Evolutionary conservation across 2,329 filamentous ascomycete genomes (phyloP).

Genomic region (Xylariaceae sp.): DNA sequence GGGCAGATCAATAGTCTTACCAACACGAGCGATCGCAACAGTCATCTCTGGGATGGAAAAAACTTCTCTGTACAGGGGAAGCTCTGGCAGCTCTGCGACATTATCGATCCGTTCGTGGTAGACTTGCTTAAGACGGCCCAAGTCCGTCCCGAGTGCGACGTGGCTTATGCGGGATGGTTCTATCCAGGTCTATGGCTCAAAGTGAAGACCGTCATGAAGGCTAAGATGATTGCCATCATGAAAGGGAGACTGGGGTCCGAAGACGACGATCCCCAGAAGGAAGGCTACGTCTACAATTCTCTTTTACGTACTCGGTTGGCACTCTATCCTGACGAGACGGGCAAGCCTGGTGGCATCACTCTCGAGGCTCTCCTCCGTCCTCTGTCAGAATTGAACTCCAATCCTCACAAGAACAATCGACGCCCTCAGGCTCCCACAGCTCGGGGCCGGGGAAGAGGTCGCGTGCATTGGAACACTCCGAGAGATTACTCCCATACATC

Average conservation of each 20-base stretch:
- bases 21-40: constrained; percentile 42
- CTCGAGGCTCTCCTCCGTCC: constrained; percentile 30
- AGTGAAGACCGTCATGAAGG: constrained; percentile 81
- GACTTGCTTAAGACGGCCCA: constrained; percentile 63
- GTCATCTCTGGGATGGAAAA: constrained; percentile 81
- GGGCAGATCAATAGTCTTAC: constrained; percentile 39
- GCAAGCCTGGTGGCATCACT: constrained; percentile 24
- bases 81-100: constrained; percentile 92
- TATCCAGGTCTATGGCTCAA: constrained; percentile 79
- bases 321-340: constrained; percentile 26
- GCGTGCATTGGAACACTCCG: too few species aligned
- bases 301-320: constrained; percentile 34
- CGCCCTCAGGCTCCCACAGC: constrained; percentile 11
- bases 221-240: constrained; percentile 71
- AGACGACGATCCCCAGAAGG: constrained; percentile 35
- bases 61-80: constrained; percentile 76
- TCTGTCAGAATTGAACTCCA: constrained; percentile 26
- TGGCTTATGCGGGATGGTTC: constrained; percentile 75
- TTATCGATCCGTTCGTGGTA: constrained; percentile 73
- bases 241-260: constrained; percentile 52
- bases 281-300: constrained; percentile 40
- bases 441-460: too few species aligned
- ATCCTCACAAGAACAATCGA: constrained; percentile 14
- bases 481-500: too few species aligned
- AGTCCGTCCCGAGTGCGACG: constrained; percentile 58